A percentile compares a stretch with the other conserved stretches of the same genome.
Conservation (phyloP, 805 yeast species). For the Starmerella bacillaris region DNA sequence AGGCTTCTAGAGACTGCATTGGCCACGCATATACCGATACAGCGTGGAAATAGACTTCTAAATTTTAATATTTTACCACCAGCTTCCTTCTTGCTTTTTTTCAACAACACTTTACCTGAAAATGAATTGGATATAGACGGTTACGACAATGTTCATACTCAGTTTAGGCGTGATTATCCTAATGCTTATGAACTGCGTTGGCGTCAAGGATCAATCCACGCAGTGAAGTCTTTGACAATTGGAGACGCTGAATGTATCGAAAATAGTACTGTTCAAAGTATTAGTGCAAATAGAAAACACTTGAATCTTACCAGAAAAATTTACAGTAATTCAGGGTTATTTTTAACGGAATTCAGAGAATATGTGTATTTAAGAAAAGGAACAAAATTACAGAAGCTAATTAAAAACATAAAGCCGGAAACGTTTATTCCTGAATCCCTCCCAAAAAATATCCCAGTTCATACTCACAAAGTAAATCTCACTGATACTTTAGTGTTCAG, state of each 20-base stretch:
- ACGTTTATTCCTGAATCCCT: no score
- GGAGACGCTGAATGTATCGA: no score
- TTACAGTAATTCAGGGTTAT: no score
- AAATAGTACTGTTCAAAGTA: no score
- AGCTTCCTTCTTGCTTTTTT: conserved; percentile 53
- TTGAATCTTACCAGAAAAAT: no score
- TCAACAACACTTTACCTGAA: conserved; percentile 40
- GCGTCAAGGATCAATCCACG: conserved; percentile 59
- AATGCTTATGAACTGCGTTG: conserved; percentile 53
- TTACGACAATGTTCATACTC: conserved; percentile 64
- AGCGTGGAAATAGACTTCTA: not conserved
- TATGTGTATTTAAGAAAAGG: no score
- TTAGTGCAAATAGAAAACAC: no score
- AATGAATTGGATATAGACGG: conserved; percentile 47
- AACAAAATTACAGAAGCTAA: no score
- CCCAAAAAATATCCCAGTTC: no score
- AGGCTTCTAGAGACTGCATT: conserved; percentile 19
- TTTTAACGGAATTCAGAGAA: no score
- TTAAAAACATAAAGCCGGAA: no score
- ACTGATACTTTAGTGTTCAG: conserved; percentile 33
- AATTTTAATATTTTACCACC: conserved; percentile 10
- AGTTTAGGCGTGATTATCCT: conserved; percentile 21
- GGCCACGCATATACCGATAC: conserved; percentile 14
- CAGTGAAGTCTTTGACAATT: no score
- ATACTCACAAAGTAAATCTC: conserved; percentile 23